Conservation (phyloP, 768 basidiomycete species). For the Agaricus sinodeliciosus region DNA sequence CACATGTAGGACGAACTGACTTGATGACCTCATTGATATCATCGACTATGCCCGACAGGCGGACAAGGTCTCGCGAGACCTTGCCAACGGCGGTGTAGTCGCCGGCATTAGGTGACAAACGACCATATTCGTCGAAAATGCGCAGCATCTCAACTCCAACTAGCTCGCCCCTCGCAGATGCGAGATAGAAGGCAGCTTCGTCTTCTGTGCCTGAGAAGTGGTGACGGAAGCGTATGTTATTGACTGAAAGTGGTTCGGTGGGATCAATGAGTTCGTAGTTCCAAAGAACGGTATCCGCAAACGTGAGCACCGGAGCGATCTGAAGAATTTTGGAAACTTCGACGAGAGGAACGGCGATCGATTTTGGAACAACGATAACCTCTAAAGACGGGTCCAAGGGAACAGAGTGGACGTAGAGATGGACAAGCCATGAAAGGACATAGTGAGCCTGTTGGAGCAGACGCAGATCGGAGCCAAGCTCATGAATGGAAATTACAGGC, state of each 20-base stretch:
- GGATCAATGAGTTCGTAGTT: constrained; percentile 68
- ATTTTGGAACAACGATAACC: constrained; percentile 59
- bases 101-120: constrained; percentile 53
- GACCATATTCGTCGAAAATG: constrained; percentile 83
- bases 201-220: constrained; percentile 82
- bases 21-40: constrained; percentile 67
- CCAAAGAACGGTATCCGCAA: constrained; percentile 95
- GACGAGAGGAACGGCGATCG: constrained; percentile 73
- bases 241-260: constrained; percentile 47
- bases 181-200: constrained; percentile 81
- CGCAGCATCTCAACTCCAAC: constrained; percentile 81
- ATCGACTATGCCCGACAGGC: constrained; percentile 63
- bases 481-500: constrained; percentile 55
- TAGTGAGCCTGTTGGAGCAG: constrained; percentile 79
- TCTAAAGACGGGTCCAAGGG: constrained; percentile 31
- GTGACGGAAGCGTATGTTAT: constrained; percentile 70
- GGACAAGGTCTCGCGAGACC: constrained; percentile 65
- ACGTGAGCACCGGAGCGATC: constrained; percentile 93
- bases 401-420: constrained; percentile 85
- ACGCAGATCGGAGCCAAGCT: constrained; percentile 48
- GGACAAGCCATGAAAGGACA: constrained; percentile 83
- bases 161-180: constrained; percentile 80
- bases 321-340: constrained; percentile 67
- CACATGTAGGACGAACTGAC: constrained; percentile 62
- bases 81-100: constrained; percentile 60